Evolutionary conservation across 148 eudicot species (phyloP), one percentile per base, ranked within the genome.

Genomic region (Amaranthus hypochondriacus): DNA sequence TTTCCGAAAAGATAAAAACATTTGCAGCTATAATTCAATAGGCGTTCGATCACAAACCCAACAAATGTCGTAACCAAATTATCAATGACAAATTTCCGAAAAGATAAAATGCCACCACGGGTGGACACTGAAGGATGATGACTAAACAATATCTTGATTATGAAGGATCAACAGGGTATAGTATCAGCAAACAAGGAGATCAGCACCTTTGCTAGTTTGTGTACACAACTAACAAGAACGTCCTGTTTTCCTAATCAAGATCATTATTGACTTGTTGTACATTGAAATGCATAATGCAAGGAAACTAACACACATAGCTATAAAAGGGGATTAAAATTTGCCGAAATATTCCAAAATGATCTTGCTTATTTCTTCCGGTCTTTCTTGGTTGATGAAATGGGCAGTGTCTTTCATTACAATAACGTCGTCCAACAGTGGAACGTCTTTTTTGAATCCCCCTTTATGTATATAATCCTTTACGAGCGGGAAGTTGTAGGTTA

Each of bases 361-460:
- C 6, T 74, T 67, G 77, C 81, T 82, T 73, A 85, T 61, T 66
- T 90, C 90, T 9, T 84, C 87, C 0, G 92, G 81, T 77, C 68
- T 90, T 55, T 90, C 91, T 78, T 87, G 94, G 74, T 87, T 86
- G 76, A 86, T 58, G 72, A 73, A 89, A 75, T 89, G 94, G 66
- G 80, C 88, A 12, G 74, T 89, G 50, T 86, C 94, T 84, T 83
- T 79, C 78, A 89, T 72, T 21, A 89, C 77, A 42, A 89, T 85
- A 1, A 86, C 84, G 46, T 89, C 94, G 43, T 81, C 84, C 66
- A 89, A 51, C 4, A 78, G 70, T 0, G 94, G 94, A 5, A 89
- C 91, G 43, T 86, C 84, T 66, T 73, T 81, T 83, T 87, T 84
- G 73, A 89, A 85, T 21, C 89, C 89, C 2, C 88, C 91, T 5